Percentiles rank a stretch among this genome's conserved stretches.
These are phyloP conservation scores for Cercospora sp. DNA, from an alignment of 2,329 filamentous ascomycete genomes.

Conservation along the genomic window DNA sequence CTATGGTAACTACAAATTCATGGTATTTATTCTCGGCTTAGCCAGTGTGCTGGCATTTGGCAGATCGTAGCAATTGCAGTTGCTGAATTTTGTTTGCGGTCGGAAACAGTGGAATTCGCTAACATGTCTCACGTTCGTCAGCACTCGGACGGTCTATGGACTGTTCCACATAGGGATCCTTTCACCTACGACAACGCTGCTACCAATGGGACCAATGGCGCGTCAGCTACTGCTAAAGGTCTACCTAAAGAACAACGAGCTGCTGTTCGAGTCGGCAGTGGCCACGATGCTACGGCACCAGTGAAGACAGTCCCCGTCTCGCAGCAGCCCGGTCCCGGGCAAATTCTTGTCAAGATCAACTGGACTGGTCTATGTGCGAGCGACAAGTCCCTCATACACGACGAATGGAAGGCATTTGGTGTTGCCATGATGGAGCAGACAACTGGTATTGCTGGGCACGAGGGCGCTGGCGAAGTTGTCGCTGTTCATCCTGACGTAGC, in stretches of 20 bases:
- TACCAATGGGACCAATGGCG: not conserved
- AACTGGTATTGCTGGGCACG: constrained; percentile 36
- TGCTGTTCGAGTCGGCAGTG: constrained; percentile 40
- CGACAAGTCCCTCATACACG: constrained; percentile 41
- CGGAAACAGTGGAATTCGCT: not conserved
- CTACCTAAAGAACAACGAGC: constrained; percentile 40
- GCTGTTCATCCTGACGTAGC: constrained; percentile 31
- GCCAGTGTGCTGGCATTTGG: not conserved
- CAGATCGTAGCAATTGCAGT: not conserved
- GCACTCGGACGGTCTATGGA: constrained; percentile 1
- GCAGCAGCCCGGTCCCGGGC: constrained; percentile 34
- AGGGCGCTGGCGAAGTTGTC: constrained; percentile 37
- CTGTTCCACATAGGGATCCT: constrained; percentile 2
- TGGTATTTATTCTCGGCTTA: not conserved
- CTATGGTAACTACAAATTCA: not conserved
- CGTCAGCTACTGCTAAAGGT: not conserved
- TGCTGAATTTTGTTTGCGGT: not conserved
- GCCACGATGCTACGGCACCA: constrained; percentile 32
- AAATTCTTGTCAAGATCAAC: constrained; percentile 42
- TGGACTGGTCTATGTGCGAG: constrained; percentile 40
- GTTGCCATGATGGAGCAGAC: constrained; percentile 34
- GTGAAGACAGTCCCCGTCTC: constrained; percentile 38
- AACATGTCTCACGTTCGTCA: constrained; percentile 4
- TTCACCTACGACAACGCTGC: not conserved
- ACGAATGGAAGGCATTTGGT: constrained; percentile 40